These are phyloP conservation scores for Rhamnella rubrinervis DNA, from an alignment of 331 rosid species.

Conservation along the genomic window DNA sequence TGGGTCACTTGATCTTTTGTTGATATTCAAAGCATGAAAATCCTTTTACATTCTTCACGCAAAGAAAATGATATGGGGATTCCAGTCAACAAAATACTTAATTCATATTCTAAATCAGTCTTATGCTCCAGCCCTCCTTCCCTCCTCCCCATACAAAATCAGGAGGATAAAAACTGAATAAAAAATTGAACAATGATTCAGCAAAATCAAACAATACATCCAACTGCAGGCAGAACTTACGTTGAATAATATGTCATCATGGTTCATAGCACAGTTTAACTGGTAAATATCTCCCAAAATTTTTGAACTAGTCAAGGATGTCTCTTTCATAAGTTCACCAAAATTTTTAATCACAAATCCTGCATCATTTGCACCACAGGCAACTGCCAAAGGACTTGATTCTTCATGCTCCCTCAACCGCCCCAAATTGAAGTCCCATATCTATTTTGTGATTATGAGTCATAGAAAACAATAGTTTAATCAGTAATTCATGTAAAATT, in stretches of 20 bases:
- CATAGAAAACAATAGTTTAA: not conserved
- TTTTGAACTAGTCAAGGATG: conserved; percentile 35
- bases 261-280: conserved; percentile 31
- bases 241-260: conserved; percentile 38
- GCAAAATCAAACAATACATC: not conserved
- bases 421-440: conserved; percentile 70
- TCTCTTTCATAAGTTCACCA: conserved; percentile 43
- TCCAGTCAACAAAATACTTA: not conserved
- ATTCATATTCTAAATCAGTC: not conserved
- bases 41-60: too few relatives aligned
- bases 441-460: conserved; percentile 28
- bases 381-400: conserved; percentile 33
- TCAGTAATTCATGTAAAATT: too few relatives aligned
- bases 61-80: too few relatives aligned
- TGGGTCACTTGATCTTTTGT: too few relatives aligned
- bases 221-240: conserved; percentile 26
- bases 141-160: too few relatives aligned
- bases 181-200: not conserved
- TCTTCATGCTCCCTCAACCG: conserved; percentile 42
- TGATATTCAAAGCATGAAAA: too few relatives aligned
- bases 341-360: conserved; percentile 44
- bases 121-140: too few relatives aligned
- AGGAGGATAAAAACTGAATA: not conserved
- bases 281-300: conserved; percentile 41
- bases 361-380: conserved; percentile 33